These are phyloP conservation scores for Lepiota subincarnata DNA, from an alignment of 768 basidiomycete species.

Conservation along the genomic window DNA sequence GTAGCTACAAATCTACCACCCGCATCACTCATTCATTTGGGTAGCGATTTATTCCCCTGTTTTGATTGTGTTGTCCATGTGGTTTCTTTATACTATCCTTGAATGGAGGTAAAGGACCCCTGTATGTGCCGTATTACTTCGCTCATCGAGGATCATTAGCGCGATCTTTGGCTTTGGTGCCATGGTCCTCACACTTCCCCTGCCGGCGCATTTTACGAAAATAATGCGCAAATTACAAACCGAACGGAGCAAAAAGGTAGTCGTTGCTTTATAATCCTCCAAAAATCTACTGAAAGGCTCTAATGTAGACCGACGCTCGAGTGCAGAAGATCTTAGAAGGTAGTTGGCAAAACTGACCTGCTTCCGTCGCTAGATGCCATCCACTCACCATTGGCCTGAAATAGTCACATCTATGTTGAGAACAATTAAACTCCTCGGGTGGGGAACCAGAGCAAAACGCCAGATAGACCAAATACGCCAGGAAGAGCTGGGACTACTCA, in stretches of 20 bases:
- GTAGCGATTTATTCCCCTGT: slow-evolving; percentile 36
- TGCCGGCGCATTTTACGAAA: neutral
- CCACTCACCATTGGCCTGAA: neutral
- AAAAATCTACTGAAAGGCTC: neutral
- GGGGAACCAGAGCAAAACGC: slow-evolving; percentile 54
- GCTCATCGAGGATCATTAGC: neutral
- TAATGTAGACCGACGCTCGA: slow-evolving; percentile 43
- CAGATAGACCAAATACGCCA: slow-evolving; percentile 55
- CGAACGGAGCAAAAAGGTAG: slow-evolving; percentile 44
- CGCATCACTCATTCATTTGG: neutral
- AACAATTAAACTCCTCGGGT: slow-evolving; percentile 71
- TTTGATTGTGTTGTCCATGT: slow-evolving; percentile 34
- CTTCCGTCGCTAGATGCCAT: too few relatives aligned
- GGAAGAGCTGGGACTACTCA: slow-evolving; percentile 53
- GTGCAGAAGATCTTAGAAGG: slow-evolving; percentile 61
- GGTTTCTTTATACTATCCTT: slow-evolving; percentile 41
- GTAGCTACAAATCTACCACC: neutral
- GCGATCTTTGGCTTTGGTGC: neutral
- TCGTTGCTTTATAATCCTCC: neutral
- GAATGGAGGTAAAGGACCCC: slow-evolving; percentile 36
- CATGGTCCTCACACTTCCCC: neutral
- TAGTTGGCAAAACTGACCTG: slow-evolving; percentile 15
- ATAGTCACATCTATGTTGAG: slow-evolving; percentile 29
- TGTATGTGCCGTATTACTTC: neutral
- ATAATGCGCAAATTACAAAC: slow-evolving; percentile 27